Percentiles rank a stretch among this genome's conserved stretches.
These are phyloP conservation scores for Cyclostephanos tholiformis DNA, from an alignment of 108 stramenopile genomes.

Conservation along the genomic window DNA sequence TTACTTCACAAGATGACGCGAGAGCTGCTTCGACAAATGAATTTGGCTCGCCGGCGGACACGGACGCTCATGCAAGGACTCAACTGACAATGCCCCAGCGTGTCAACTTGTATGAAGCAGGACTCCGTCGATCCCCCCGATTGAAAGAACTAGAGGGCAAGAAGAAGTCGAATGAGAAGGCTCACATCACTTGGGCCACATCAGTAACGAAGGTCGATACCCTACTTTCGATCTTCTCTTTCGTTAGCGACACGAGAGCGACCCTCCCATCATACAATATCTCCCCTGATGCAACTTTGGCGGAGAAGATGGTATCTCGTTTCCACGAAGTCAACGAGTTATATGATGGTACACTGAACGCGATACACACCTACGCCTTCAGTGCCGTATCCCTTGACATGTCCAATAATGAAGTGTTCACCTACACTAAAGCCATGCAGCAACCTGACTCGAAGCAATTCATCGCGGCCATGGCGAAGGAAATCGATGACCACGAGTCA, in stretches of 20 bases:
- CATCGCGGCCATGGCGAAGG: background rate
- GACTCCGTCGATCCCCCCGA: conserved; percentile 7
- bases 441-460: conserved; percentile 12
- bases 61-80: background rate
- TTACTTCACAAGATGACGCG: background rate
- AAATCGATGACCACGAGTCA: background rate
- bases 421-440: conserved; percentile 27
- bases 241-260: background rate
- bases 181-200: background rate
- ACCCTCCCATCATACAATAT: background rate
- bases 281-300: background rate
- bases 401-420: conserved; percentile 8
- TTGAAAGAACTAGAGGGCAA: background rate
- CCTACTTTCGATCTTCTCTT: background rate
- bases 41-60: background rate
- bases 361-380: background rate
- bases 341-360: conserved; percentile 4
- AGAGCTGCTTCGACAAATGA: background rate
- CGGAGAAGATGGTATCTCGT: background rate
- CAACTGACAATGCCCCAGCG: background rate
- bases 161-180: conserved; percentile 1
- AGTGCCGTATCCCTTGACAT: background rate
- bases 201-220: background rate
- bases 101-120: conserved; percentile 3
- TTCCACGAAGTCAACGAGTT: conserved; percentile 14